Percentiles rank a stretch among this genome's conserved stretches.
Conservation (phyloP, 192 early-diverging fungal species). For the Backusella morwellensis region DNA sequence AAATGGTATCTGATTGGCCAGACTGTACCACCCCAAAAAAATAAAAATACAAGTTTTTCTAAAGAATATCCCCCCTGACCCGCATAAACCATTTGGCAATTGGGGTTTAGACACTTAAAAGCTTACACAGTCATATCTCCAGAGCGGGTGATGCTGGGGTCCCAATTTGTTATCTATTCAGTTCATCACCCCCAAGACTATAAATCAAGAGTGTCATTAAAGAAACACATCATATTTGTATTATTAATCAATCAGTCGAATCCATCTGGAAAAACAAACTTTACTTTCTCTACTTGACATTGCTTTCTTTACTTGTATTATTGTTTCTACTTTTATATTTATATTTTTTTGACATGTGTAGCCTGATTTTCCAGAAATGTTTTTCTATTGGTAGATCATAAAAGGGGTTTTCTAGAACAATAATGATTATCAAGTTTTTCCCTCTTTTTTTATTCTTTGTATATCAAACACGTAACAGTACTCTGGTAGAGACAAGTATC, state of each 20-base stretch:
- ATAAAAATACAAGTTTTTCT: slow-evolving; percentile 1
- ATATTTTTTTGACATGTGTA: slow-evolving; percentile 3
- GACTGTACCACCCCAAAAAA: slow-evolving; percentile 11
- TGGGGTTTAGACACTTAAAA: neutral
- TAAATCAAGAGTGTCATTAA: neutral
- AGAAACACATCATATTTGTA: neutral
- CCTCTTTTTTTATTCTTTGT: neutral
- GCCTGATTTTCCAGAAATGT: neutral
- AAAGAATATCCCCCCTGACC: neutral
- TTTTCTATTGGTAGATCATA: neutral
- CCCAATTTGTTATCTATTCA: neutral
- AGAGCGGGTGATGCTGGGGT: neutral
- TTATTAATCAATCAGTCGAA: neutral
- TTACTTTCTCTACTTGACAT: neutral
- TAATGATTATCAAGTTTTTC: neutral
- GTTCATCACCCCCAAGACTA: slow-evolving; percentile 1
- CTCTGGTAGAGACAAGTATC: neutral
- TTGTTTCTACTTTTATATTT: neutral
- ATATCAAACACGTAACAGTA: neutral
- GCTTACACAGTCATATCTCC: neutral
- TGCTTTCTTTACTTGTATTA: neutral
- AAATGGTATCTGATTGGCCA: slow-evolving; percentile 7
- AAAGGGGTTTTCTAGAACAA: slow-evolving; percentile 1
- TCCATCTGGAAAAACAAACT: neutral
- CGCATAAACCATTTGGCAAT: slow-evolving; percentile 15